Conservation (phyloP, 352 stramenopile genomes). For the Pythium chondricola region DNA sequence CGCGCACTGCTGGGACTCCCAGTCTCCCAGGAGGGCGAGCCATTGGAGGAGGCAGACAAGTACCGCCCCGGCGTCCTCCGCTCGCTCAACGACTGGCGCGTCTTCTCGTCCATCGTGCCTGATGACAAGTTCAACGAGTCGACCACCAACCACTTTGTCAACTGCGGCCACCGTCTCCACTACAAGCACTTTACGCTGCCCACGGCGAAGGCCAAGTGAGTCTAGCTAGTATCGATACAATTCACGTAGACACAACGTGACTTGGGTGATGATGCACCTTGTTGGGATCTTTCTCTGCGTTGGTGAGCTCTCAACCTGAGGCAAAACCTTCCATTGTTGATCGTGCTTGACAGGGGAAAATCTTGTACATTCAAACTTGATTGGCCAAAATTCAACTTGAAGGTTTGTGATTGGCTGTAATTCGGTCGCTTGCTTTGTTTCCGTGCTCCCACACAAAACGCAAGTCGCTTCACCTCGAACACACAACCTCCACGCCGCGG, state of each 20-base stretch:
- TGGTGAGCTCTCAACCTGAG: no score
- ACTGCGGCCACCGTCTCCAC: constrained; percentile 44
- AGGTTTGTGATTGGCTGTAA: constrained; percentile 10
- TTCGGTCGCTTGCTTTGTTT: constrained; percentile 2
- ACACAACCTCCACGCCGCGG: no score
- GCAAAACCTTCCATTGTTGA: no score
- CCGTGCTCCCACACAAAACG: no score
- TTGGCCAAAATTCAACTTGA: constrained; percentile 11
- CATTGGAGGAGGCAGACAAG: constrained; percentile 25
- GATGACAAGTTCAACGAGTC: constrained; percentile 60
- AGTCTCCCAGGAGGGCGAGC: constrained; percentile 28
- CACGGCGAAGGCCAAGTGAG: no score
- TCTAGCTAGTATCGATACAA: no score
- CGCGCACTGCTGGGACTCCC: constrained; percentile 48
- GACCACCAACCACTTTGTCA: constrained; percentile 82
- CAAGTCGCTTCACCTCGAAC: no score
- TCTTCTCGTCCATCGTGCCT: constrained; percentile 64
- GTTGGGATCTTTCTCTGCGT: no score
- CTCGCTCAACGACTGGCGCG: constrained; percentile 47
- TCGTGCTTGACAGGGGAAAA: constrained; percentile 5
- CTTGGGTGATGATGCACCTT: no score
- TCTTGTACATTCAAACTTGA: constrained; percentile 4
- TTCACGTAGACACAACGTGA: no score
- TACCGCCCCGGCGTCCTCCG: constrained; percentile 46
- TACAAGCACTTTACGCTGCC: no score